These are phyloP conservation scores for Letharia columbiana DNA, from an alignment of 495 filamentous ascomycete genomes.

Conservation along the genomic window DNA sequence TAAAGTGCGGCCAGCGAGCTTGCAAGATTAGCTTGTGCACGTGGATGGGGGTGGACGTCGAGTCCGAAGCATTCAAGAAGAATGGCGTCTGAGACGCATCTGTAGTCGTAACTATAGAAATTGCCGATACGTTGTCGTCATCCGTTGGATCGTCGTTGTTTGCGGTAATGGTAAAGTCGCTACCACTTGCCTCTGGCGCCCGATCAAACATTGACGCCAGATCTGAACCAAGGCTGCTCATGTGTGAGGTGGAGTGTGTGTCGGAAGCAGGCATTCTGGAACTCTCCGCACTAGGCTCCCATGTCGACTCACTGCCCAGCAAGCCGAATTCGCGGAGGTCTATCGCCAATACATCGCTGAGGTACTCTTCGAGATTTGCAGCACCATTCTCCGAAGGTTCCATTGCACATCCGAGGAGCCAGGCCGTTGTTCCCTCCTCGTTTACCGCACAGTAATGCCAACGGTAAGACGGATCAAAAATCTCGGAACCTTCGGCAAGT, in stretches of 20 bases:
- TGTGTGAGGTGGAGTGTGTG: constrained; percentile 37
- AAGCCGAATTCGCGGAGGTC: constrained; percentile 81
- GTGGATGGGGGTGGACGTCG: constrained; percentile 79
- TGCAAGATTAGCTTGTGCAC: constrained; percentile 89
- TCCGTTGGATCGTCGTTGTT: constrained; percentile 59
- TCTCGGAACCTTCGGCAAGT: constrained; percentile 83
- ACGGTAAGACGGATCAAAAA: constrained; percentile 76
- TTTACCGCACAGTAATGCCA: constrained; percentile 98
- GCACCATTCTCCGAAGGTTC: constrained; percentile 48
- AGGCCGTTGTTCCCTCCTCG: constrained; percentile 86
- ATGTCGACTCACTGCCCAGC: constrained; percentile 64
- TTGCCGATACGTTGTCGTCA: constrained; percentile 49
- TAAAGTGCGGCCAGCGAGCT: constrained; percentile 94
- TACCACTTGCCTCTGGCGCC: constrained; percentile 65
- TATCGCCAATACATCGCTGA: constrained; percentile 87
- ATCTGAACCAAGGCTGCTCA: constrained; percentile 67
- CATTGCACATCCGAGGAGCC: constrained; percentile 85
- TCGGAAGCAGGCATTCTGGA: constrained; percentile 47
- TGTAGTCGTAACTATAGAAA: constrained; percentile 28
- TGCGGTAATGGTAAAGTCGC: constrained; percentile 80
- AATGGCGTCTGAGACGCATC: constrained; percentile 34
- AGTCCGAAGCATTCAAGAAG: constrained; percentile 53
- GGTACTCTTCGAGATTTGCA: constrained; percentile 66
- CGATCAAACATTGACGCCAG: constrained; percentile 78
- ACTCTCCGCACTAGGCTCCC: constrained; percentile 48